Evolutionary conservation across 176 grass and related monocot genomes (phyloP), one percentile per base, ranked within the genome.

Genomic region (Secale cereale): DNA sequence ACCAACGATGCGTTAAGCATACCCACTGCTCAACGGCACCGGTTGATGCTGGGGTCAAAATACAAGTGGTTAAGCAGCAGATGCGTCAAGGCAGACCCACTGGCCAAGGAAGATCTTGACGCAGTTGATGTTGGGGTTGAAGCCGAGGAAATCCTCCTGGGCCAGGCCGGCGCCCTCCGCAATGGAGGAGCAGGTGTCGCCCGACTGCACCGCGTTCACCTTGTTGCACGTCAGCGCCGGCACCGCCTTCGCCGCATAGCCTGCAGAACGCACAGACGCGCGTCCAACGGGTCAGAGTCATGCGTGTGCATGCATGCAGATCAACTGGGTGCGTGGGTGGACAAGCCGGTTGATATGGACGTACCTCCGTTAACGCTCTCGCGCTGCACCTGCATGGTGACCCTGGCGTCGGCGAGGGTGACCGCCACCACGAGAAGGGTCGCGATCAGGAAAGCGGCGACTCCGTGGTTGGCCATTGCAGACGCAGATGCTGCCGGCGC

Each of bases 91-190:
- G 41, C 88, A 89, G 78, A 89, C 62, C 88, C 88, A 89, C 88
- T 89, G 88, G 30, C 88, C 88, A 65, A 89, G 28, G 63, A 89
- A 89, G 71, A 89, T 7, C 61, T 52, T 77, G 5, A 7, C 12
- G 78, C 88, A 85, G 78, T 77, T 77, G 88, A 89, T 61, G 78
- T 86, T 89, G 78, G 88, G 88, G 83, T 89, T 89, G 88, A 86
- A 86, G 36, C 12, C 29, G 29, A 89, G 71, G 83, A 89, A 89
- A 22, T 82, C 37, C 0, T 77, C 52, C 23, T 30, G 5, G 40
- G 5, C 25, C 26, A 89, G 63, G 17, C 36, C 71, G 12, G 52
- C 37, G 62, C 12, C 5, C 39, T 69, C 62, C 83, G 37, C 64
- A 12, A 86, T 54, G 72, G 88, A 30, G 72, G n/a, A 63, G 83